Base-by-base conservation (phyloP, 1,139 yeast species). In the Petasospora rhodanensis region DNA sequence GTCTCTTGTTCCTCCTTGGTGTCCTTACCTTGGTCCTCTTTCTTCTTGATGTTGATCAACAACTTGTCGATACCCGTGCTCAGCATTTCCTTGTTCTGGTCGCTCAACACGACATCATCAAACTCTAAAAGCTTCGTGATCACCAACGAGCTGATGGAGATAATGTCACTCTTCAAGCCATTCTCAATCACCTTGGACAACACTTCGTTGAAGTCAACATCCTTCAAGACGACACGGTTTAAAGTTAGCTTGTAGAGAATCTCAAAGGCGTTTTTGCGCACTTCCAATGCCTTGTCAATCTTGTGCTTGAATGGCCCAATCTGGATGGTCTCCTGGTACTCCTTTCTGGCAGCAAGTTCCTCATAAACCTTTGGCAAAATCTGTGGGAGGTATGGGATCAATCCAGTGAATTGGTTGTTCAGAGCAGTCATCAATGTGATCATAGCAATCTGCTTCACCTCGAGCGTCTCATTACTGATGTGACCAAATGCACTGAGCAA, bases 271-370 rank as follows among this genome's bases (percentile, higher is more conserved):
- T 82, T 69, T 52, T 82, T 83, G 35, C 96, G 67, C 38, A 79
- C 72, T 42, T 78, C 87, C 29, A 83, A 62, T 0, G 91, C 94
- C 47, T 80, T 82, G 51, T 85, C 96, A 28, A 83, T 73, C 40
- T 78, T 77, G 52, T 83, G 89, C 50, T 83, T 83, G 63, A 82
- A 84, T 0, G 95, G 95, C 0, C 96, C 96, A 78, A 86, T 83
- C 29, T 80, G 83, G 24, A 85, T 79, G 10, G 69, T 62, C 37
- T 79, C 78, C 32, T 82, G 73, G 47, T 77, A 78, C 32, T 70
- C 69, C 18, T 66, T 67, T 43, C 73, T 74, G 3, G 80, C 66
- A 12, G 59, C 61, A 24, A 85, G 66, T 49, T 82, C 87, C 13
- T 62, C 64, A 45, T 69, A 71, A 5, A 83, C 58, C 2, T 59